Evolutionary conservation across 177 flowering plant species (phyloP), one percentile per base, ranked within the genome.

Genomic region (Vitis hybrid): DNA sequence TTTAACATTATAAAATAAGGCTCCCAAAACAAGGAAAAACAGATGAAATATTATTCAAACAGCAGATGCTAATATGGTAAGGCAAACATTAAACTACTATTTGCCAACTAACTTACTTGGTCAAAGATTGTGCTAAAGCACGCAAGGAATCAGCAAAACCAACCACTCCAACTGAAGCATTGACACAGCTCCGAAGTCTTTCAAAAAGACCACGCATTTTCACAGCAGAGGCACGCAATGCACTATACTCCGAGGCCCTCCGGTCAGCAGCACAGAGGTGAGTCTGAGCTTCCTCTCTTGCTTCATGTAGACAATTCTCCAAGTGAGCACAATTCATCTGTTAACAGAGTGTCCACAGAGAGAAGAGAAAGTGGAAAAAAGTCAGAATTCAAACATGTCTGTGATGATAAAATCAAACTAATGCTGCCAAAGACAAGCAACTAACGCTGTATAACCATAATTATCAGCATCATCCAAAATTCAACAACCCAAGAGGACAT

Each of bases 271-370:
- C 95, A 83, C 94, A 96, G 6, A 90, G 95, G 88, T 96, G 91
- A 46, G 97, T 96, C 72, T 92, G 99, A 30, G 98, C 98, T 84
- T 93, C 99, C 79, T 96, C 92, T 84, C 97, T 91, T 65, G 98
- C 97, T 75, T 96, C 99, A 78, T 96, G 99, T 70, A 96, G 85
- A 75, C 96, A 88, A 74, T 96, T 96, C 80, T 96, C 99, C 61
- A 96, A 75, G 82, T 96, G 99, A 75, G 94, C 99, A 78, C 98
- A 96, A 76, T 96, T 96, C 97, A 94, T 86, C 99, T 96, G 92
- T 64, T 35, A 3, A 40, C 46, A 40, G 46, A 40, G 8, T 7
- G 46, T 40, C 46, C 46, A 59, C 60, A 67, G 56, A 71, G 18
- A 60, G 18, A 27, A 14, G 52, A 8, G 48, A 32, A 13, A 60